Percentiles rank a stretch among this genome's conserved stretches.
phyloP scores from a whole-genome alignment of 192 early-diverging fungal species.

The Thoreauomyces humboldtii region DNA sequence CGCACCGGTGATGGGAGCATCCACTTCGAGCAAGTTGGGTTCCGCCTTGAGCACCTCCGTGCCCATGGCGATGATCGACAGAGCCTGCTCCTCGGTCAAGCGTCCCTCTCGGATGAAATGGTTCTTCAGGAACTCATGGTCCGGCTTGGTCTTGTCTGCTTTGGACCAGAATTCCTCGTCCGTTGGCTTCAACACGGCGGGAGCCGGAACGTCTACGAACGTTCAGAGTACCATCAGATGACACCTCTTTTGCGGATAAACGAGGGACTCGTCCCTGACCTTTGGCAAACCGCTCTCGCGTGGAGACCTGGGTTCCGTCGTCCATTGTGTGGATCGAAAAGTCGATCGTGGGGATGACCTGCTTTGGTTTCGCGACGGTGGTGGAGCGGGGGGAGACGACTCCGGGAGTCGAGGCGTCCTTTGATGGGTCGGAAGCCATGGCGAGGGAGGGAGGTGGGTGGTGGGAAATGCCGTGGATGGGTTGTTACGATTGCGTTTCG shows the following conservation, averaged over 20 bases:
- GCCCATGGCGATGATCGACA: conserved; percentile 80
- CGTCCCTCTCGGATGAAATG: conserved; percentile 93
- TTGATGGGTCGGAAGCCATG: too few relatives aligned
- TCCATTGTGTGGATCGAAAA: conserved; percentile 74
- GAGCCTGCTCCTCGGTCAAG: conserved; percentile 86
- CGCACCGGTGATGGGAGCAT: conserved; percentile 86
- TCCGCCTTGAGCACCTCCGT: conserved; percentile 79
- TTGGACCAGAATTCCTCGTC: conserved; percentile 67
- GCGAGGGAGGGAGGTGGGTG: too few relatives aligned
- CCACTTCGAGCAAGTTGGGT: conserved; percentile 81
- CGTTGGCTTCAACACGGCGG: conserved; percentile 54
- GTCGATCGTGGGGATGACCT: conserved; percentile 54
- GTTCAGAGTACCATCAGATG: too few relatives aligned
- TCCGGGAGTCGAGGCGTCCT: too few relatives aligned
- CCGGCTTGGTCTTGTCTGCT: conserved; percentile 69
- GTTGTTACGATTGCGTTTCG: too few relatives aligned
- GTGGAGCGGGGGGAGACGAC: too few relatives aligned
- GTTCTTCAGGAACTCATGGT: conserved; percentile 79
- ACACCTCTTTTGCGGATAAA: too few relatives aligned
- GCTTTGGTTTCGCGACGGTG: not conserved
- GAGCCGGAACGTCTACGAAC: conserved; percentile 55
- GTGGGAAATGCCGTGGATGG: too few relatives aligned
- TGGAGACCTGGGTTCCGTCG: conserved; percentile 70
- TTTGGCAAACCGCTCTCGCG: conserved; percentile 73
- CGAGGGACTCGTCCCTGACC: conserved; percentile 54